phyloP scores from a whole-genome alignment of 768 basidiomycete genomes.

The Trametes gibbosa region DNA sequence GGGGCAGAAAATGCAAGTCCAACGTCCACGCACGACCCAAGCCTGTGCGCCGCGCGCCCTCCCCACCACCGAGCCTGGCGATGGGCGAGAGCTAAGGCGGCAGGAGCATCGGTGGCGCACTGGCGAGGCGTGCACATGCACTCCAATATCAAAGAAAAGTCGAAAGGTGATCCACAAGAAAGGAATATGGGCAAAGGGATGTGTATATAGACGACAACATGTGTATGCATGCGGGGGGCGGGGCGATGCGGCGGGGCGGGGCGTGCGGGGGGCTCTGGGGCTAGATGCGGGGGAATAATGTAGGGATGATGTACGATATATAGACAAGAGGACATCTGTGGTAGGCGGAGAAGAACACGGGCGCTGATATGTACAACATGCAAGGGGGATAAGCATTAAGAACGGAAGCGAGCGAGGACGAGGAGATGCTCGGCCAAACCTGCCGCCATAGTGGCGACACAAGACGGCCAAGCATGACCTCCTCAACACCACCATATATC shows the following conservation, averaged over 20 bases:
- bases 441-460: neutral
- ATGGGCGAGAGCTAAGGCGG: no score
- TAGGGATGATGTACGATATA: neutral
- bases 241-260: neutral
- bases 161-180: neutral
- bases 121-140: no score
- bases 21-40: no score
- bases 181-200: neutral
- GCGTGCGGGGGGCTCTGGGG: neutral
- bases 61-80: no score
- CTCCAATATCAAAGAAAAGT: neutral
- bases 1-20: no score
- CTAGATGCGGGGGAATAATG: neutral
- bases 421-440: neutral
- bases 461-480: constrained; percentile 3
- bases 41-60: no score
- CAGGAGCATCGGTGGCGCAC: no score
- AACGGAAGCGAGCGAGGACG: neutral
- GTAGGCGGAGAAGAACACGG: no score
- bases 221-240: neutral
- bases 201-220: neutral
- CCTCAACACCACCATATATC: neutral
- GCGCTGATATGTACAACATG: no score
- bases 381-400: neutral
- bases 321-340: no score